Evolutionary conservation across 1,139 yeast genomes (phyloP), one percentile per base, ranked within the genome.

Genomic region (Tardiomyces blankii): DNA sequence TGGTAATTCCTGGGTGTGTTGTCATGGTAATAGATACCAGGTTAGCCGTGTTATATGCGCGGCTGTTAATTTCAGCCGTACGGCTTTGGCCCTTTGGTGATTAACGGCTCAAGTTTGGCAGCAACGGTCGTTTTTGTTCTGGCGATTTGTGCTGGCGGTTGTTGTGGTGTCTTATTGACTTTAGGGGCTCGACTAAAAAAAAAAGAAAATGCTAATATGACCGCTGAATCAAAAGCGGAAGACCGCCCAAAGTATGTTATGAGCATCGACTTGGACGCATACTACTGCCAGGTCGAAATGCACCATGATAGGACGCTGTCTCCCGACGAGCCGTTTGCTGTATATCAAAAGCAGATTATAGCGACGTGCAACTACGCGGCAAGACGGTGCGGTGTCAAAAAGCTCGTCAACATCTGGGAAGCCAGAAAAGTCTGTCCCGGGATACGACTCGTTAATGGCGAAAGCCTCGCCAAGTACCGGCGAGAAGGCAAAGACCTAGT

Each of bases 361-460:
- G 64, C 67, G 25, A 64, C 69, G 1, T 51, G 62, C 38, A 63
- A 65, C 42, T 65, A 65, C 45, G 54, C 63, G 1, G 69, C 69
- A 16, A 57, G 69, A 7, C 53, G 46, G 3, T 46, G 59, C 18
- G 69, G 69, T 8, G 38, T 65, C n/a, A 50, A 51, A 43, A 65
- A 65, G 50, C 56, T 65, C 28, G 50, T 51, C 35, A 39, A 51
- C 7, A 57, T 62, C 6, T 33, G 49, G 4, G 56, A 53, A 2
- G 64, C 63, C 11, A 41, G 49, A 28, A 45, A 50, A 35, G 39
- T 42, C 40, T 52, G 49, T 45, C 69, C 69, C 3, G 44, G 54
- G 12, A 45, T 65, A 28, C 47, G 51, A n/a, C 46, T 60, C n/a
- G 56, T 65, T 12, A 62, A 64, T 43, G 69, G 69, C 18, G 69